A percentile compares a stretch with the other conserved stretches of the same genome.
These are phyloP conservation scores for Karstenula rhodostoma DNA, from an alignment of 2,329 filamentous ascomycete species.

Conservation along the genomic window DNA sequence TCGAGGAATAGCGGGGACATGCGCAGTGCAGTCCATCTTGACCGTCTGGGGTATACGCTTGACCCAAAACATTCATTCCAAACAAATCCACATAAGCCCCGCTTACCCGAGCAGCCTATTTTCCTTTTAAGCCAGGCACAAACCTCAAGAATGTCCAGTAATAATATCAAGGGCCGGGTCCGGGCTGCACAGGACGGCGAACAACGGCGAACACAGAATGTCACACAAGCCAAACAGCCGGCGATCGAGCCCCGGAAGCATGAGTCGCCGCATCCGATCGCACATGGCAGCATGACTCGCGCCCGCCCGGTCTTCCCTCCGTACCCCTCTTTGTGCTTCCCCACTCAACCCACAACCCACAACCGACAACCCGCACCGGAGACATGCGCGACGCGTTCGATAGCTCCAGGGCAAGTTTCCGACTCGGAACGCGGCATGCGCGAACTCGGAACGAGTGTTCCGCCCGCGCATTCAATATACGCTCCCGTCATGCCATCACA, in stretches of 20 bases:
- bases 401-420: neutral
- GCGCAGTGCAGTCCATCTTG: neutral
- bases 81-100: neutral
- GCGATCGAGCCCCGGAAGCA: neutral
- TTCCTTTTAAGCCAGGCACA: no score
- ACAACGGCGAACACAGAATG: neutral
- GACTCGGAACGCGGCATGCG: neutral
- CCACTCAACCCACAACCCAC: neutral
- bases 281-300: neutral
- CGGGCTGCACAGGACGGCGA: neutral
- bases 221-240: neutral
- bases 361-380: neutral
- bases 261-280: neutral
- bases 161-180: no score
- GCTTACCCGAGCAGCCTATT: no score
- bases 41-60: neutral
- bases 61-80: neutral
- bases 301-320: neutral
- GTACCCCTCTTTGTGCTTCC: neutral
- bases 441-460: neutral
- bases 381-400: neutral
- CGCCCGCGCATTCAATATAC: neutral
- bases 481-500: neutral
- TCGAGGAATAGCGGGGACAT: neutral
- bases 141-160: no score